Conservation (phyloP, 495 filamentous ascomycete genomes). For the Lentithecium fluviatile region DNA sequence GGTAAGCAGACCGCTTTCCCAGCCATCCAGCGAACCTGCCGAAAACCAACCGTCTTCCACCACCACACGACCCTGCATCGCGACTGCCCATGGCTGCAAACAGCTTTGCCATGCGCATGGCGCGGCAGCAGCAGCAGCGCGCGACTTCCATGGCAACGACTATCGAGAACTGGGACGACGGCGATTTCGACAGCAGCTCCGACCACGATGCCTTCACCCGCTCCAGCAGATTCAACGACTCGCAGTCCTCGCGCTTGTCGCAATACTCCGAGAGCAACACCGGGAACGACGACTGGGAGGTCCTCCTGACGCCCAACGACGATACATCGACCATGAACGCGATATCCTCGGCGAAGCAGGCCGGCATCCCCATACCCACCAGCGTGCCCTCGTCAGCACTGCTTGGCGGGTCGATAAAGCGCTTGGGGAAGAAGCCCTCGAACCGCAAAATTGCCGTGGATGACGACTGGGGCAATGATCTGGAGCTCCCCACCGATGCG, state of each 20-base stretch:
- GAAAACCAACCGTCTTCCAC: conserved; percentile 1
- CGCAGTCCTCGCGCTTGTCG: conserved; percentile 72
- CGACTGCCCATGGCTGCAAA: neutral
- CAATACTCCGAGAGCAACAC: conserved; percentile 70
- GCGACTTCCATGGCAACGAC: conserved; percentile 22
- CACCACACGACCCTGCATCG: conserved; percentile 4
- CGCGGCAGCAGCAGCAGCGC: too few species aligned
- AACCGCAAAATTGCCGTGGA: conserved; percentile 67
- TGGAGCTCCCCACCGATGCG: conserved; percentile 64
- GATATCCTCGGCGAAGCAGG: conserved; percentile 79
- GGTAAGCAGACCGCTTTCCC: too few species aligned
- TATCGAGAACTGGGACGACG: conserved; percentile 83
- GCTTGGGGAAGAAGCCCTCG: conserved; percentile 74
- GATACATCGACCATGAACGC: conserved; percentile 77
- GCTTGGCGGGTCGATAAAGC: conserved; percentile 90
- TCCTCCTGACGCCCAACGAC: conserved; percentile 74
- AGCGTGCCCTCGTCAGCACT: conserved; percentile 93
- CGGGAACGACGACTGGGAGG: conserved; percentile 80
- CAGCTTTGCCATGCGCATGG: conserved; percentile 34
- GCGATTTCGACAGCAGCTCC: conserved; percentile 72
- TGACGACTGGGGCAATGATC: conserved; percentile 91
- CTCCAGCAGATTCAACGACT: conserved; percentile 62
- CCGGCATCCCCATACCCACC: conserved; percentile 86
- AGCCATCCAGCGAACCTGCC: neutral
- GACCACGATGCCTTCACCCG: conserved; percentile 54